These are phyloP conservation scores for Rhodotorula sphaerocarpa DNA, from an alignment of 768 basidiomycete species.

Conservation along the genomic window DNA sequence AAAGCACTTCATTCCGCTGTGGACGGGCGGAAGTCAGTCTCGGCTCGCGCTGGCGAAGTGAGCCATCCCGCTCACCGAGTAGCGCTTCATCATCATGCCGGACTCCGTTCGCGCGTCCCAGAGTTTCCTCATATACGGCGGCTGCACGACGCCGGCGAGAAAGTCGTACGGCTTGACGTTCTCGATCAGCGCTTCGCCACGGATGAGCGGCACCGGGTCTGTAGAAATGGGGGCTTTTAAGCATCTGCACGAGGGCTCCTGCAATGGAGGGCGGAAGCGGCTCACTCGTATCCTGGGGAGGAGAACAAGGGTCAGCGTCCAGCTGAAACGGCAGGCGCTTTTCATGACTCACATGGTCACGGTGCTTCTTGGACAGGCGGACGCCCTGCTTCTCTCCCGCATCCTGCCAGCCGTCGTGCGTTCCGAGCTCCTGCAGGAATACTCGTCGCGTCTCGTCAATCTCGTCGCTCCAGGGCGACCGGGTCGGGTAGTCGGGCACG, in stretches of 20 bases:
- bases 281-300: background rate
- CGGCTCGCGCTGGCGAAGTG: no score
- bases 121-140: conserved; percentile 20
- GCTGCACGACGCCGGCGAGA: conserved; percentile 21
- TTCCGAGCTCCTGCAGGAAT: conserved; percentile 8
- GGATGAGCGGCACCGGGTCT: conserved; percentile 5
- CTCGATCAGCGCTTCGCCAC: conserved; percentile 13
- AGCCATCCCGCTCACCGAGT: no score
- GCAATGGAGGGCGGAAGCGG: background rate
- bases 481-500: conserved; percentile 2
- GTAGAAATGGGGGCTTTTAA: background rate
- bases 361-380: background rate
- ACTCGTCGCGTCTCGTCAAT: conserved; percentile 8
- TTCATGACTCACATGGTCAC: background rate
- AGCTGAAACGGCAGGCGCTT: background rate
- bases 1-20: conserved; percentile 23
- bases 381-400: background rate
- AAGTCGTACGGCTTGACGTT: conserved; percentile 12
- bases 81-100: conserved; percentile 4
- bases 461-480: background rate
- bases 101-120: conserved; percentile 19
- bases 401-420: background rate
- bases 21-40: no score
- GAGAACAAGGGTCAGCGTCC: background rate
- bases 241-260: background rate